Evolutionary conservation across 2,329 filamentous ascomycete genomes (phyloP).

Genomic region (Cercospora citrullina): DNA sequence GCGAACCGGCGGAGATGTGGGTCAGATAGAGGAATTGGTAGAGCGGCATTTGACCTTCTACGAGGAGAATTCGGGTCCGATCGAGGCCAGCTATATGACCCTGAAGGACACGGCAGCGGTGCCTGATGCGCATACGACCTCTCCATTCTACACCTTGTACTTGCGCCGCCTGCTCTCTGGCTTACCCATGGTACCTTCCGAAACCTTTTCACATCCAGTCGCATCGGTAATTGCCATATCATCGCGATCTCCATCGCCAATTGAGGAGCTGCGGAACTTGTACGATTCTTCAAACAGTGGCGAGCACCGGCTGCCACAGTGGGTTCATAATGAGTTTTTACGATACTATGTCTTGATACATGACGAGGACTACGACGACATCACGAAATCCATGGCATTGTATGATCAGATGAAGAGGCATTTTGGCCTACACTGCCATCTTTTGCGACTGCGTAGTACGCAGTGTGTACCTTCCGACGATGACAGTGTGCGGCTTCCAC

Average conservation of each 20-base stretch:
- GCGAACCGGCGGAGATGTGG: constrained; percentile 55
- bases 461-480: constrained; percentile 88
- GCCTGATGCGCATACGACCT: constrained; percentile 25
- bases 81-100: constrained; percentile 47
- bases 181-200: constrained; percentile 75
- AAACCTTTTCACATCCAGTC: constrained; percentile 92
- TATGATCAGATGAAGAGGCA: constrained; percentile 99
- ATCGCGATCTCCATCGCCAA: constrained; percentile 77
- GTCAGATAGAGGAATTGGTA: constrained; percentile 76
- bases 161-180: constrained; percentile 79
- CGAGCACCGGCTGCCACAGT: constrained; percentile 70
- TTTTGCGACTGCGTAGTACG: constrained; percentile 79
- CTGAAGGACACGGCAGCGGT: constrained; percentile 31
- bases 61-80: constrained; percentile 54
- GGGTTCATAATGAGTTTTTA: constrained; percentile 89
- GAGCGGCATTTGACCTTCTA: constrained; percentile 75
- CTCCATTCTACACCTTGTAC: constrained; percentile 79
- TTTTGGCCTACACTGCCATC: constrained; percentile 91
- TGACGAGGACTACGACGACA: constrained; percentile 93
- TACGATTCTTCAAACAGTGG: constrained; percentile 84
- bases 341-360: constrained; percentile 96
- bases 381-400: constrained; percentile 80
- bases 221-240: constrained; percentile 94
- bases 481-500: constrained; percentile 78
- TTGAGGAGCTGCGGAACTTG: constrained; percentile 80